A percentile compares a stretch with the other conserved stretches of the same genome.
Conservation (phyloP, 805 yeast species). For the Zygotorulaspora florentina region DNA sequence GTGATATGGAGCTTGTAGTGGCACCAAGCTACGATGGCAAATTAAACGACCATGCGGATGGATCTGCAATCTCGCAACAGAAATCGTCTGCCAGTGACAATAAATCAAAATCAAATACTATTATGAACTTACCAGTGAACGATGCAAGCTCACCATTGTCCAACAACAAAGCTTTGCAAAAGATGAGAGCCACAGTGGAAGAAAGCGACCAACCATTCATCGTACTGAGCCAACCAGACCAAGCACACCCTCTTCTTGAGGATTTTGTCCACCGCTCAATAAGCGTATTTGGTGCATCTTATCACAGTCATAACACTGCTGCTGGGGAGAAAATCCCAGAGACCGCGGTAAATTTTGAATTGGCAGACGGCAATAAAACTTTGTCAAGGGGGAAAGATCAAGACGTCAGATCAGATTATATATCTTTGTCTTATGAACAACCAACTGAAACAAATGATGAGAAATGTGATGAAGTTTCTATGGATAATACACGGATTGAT, state of each 20-base stretch:
- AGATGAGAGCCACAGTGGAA: background rate
- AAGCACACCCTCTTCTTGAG: no score
- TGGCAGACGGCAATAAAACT: background rate
- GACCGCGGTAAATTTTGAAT: no score
- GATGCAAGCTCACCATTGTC: background rate
- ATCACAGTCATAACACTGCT: no score
- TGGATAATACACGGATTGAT: slow-evolving; percentile 12
- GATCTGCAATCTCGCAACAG: background rate
- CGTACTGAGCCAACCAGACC: background rate
- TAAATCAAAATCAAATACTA: background rate
- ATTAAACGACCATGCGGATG: background rate
- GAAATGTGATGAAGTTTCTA: slow-evolving; percentile 1
- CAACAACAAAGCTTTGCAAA: background rate
- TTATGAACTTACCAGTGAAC: background rate
- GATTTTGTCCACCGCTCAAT: no score
- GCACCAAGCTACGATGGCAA: background rate
- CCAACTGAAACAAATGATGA: background rate
- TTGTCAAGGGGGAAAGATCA: background rate
- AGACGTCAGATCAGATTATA: no score
- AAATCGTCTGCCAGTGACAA: background rate
- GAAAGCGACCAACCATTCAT: background rate
- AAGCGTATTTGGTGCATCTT: no score
- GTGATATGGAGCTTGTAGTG: background rate
- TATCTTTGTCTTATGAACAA: background rate
- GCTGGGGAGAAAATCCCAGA: no score